These are phyloP conservation scores for Leishmania tropica DNA, from an alignment of 208 protist species.

Conservation along the genomic window DNA sequence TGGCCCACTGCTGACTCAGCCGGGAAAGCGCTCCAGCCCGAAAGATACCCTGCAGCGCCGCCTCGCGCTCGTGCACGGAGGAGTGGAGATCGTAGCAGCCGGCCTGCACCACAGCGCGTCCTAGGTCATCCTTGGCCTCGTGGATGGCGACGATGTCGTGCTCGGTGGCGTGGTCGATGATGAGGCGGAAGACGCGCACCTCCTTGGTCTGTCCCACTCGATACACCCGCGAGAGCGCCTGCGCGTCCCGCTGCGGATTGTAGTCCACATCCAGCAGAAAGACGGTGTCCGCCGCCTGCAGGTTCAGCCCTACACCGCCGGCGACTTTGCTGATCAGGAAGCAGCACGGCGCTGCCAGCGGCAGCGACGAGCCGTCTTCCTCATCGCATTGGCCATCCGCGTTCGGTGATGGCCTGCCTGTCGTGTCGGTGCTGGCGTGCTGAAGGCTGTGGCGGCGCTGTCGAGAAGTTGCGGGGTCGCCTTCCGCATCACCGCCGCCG, in stretches of 20 bases:
- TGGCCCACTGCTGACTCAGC: constrained; percentile 21
- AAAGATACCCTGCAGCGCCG: constrained; percentile 39
- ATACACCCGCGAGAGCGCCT: constrained; percentile 96
- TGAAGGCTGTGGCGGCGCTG: too few relatives aligned
- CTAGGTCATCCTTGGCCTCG: constrained; percentile 46
- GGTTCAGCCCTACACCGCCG: constrained; percentile 96
- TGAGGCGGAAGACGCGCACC: constrained; percentile 93
- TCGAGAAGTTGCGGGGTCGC: too few relatives aligned
- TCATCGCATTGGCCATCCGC: not conserved
- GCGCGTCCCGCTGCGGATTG: constrained; percentile 95
- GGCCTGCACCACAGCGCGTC: constrained; percentile 49
- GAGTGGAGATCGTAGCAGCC: constrained; percentile 50
- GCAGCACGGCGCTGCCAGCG: constrained; percentile 30
- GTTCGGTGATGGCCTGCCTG: too few relatives aligned
- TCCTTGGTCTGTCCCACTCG: constrained; percentile 96
- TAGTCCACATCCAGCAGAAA: constrained; percentile 97
- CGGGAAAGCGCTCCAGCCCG: constrained; percentile 14
- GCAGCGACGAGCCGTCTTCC: not conserved
- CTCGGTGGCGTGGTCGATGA: constrained; percentile 58
- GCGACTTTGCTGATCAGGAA: constrained; percentile 96
- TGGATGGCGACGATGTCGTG: constrained; percentile 38
- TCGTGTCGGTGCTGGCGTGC: too few relatives aligned
- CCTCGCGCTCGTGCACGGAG: constrained; percentile 45
- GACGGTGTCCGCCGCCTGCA: constrained; percentile 96
- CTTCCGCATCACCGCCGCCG: too few relatives aligned